These are phyloP conservation scores for Dentipellis fragilis DNA, from an alignment of 768 basidiomycete genomes.

Conservation along the genomic window DNA sequence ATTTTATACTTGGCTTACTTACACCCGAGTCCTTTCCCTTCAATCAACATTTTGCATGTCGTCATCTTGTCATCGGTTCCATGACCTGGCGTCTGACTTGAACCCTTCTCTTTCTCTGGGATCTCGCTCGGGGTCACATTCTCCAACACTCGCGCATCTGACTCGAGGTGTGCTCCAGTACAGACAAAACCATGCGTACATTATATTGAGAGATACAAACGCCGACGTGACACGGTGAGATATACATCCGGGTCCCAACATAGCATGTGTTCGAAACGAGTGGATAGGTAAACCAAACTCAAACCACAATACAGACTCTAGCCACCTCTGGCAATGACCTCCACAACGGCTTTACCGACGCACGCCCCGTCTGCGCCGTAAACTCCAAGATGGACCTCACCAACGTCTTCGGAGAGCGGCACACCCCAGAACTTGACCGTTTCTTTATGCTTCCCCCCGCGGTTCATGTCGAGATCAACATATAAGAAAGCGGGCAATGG, in stretches of 20 bases:
- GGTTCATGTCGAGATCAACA: slow-evolving; percentile 9
- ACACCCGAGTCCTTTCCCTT: too few species aligned
- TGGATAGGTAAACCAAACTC: background rate
- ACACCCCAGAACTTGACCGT: slow-evolving; percentile 15
- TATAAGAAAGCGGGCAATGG: slow-evolving; percentile 11
- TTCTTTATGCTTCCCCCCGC: slow-evolving; percentile 7
- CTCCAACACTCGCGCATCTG: too few species aligned
- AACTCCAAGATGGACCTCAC: slow-evolving; percentile 12
- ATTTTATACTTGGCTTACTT: background rate
- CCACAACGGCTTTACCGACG: slow-evolving; percentile 12
- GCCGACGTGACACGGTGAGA: background rate
- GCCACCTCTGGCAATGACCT: slow-evolving; percentile 11
- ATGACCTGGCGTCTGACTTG: too few species aligned
- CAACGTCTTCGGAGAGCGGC: slow-evolving; percentile 13
- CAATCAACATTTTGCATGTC: too few species aligned
- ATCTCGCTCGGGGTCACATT: too few species aligned
- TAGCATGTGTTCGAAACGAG: slow-evolving; percentile 2
- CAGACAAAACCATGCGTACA: background rate
- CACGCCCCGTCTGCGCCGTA: slow-evolving; percentile 7
- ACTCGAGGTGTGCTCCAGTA: background rate
- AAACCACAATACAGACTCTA: background rate
- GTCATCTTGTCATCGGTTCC: too few species aligned
- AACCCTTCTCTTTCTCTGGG: too few species aligned
- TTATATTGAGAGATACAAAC: background rate
- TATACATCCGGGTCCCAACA: slow-evolving; percentile 2